phyloP scores from a whole-genome alignment of 2,329 filamentous ascomycete genomes.

The Diaporthe ampelina region DNA sequence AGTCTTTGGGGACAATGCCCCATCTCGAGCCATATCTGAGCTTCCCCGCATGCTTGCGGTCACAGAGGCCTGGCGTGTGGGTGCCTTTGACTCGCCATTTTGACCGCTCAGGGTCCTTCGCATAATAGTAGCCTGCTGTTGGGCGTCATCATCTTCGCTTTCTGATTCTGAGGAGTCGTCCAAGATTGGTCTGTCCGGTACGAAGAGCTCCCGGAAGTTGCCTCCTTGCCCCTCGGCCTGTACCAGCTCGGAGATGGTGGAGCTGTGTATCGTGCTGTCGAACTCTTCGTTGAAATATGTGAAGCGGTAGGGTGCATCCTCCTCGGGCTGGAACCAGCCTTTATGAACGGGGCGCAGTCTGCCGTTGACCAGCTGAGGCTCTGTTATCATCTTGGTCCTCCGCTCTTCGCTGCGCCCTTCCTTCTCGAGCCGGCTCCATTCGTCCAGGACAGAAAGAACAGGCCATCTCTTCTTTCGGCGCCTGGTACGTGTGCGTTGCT shows the following conservation, averaged over 20 bases:
- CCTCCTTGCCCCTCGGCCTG: conserved; percentile 75
- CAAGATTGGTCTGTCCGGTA: conserved; percentile 85
- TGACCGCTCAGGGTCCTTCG: conserved; percentile 44
- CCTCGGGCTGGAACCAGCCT: conserved; percentile 88
- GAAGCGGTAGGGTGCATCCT: conserved; percentile 93
- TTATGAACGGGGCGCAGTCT: conserved; percentile 84
- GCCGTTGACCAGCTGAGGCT: conserved; percentile 92
- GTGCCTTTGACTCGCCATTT: conserved; percentile 36
- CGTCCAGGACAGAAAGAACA: conserved; percentile 84
- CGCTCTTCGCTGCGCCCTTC: conserved; percentile 86
- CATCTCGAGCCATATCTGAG: conserved; percentile 42
- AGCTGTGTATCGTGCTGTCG: conserved; percentile 94
- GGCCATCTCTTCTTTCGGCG: conserved; percentile 85
- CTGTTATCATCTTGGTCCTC: conserved; percentile 90
- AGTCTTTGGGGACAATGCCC: conserved; percentile 48
- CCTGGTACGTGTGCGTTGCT: conserved; percentile 56
- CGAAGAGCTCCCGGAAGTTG: conserved; percentile 88
- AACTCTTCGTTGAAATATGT: conserved; percentile 99
- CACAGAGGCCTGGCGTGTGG: conserved; percentile 40
- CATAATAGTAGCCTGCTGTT: conserved; percentile 30
- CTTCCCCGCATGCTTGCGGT: conserved; percentile 48
- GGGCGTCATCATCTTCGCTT: conserved; percentile 70
- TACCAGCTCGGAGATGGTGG: conserved; percentile 92
- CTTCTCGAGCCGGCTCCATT: conserved; percentile 93
- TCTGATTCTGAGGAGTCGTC: conserved; percentile 79